Evolutionary conservation across 768 basidiomycete genomes (phyloP), one percentile per base, ranked within the genome.

Genomic region (Boletus fagicola): DNA sequence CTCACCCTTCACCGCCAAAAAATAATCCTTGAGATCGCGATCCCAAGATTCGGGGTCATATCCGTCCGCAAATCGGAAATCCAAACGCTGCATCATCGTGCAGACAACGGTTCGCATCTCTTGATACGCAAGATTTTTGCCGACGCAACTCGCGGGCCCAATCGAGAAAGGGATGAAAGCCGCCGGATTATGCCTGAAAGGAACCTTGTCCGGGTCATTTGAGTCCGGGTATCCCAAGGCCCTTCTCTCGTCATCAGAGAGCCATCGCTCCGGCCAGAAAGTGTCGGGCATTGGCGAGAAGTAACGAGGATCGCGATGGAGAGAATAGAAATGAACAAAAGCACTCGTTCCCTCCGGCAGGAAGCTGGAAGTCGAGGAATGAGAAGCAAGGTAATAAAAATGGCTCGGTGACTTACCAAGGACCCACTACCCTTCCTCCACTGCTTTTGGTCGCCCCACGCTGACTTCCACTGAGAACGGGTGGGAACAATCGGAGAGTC

Each of bases 191-290:
- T 74, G 67, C 40, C 58, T 62, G 48, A 74, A 65, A n/a, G 71
- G 62, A 9, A 64, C 30, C 55, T 70, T 73, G 56, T 70, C 65
- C 33, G 53, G 49, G 22, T 62, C 59, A 33, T 57, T 60, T 7
- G 65, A 49, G 42, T 73, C 72, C 42, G 57, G 58, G 24, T 68
- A 68, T 8, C 65, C 58, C 57, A 73, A 57, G 1, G 56, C 44
- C 33, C 57, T 63, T 38, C 69, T 60, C 50, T 71, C 69, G 42
- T 70, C 65, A 26, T 51, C 58, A 39, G 63, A 67, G 4, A 79
- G 71, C 78, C 78, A 79, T 43, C 78, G 73, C 36, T 79, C 78
- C 2, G 78, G 78, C 59, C 77, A 62, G 70, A 82, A 82, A 7
- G 62, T 26, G 28, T 78, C 69, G 5, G 82, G 78, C 46, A 72